These are phyloP conservation scores for Tylopilus sp. DNA, from an alignment of 768 basidiomycete species.

Conservation along the genomic window DNA sequence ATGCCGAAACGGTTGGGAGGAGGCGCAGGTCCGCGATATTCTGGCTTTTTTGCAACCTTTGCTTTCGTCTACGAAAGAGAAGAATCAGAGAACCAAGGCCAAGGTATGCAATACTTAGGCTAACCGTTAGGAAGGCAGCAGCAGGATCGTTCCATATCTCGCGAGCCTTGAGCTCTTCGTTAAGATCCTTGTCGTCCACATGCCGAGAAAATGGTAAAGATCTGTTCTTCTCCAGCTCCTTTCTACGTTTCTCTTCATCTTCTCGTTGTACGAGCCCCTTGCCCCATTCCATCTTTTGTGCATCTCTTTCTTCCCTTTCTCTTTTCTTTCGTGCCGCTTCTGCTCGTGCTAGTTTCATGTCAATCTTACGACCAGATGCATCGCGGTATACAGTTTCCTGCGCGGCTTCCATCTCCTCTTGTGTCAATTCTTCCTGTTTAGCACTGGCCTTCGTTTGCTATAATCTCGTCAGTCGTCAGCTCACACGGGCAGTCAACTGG, in stretches of 20 bases:
- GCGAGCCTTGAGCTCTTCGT: constrained; percentile 76
- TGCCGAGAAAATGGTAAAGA: constrained; percentile 68
- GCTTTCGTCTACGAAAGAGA: constrained; percentile 57
- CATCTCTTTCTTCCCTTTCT: constrained; percentile 81
- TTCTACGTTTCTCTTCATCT: constrained; percentile 63
- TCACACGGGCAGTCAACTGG: not conserved
- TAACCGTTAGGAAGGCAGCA: constrained; percentile 85
- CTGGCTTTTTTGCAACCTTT: constrained; percentile 78
- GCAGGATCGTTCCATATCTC: constrained; percentile 98
- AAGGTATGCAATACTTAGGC: constrained; percentile 19
- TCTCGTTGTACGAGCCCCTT: constrained; percentile 91
- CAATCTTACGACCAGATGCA: constrained; percentile 80
- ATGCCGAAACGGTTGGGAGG: constrained; percentile 96
- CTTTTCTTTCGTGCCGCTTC: constrained; percentile 81
- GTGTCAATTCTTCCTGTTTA: constrained; percentile 36
- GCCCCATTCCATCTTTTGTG: constrained; percentile 95
- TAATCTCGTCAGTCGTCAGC: not conserved
- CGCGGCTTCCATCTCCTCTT: constrained; percentile 52
- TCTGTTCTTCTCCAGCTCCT: constrained; percentile 67
- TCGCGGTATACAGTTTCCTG: constrained; percentile 97
- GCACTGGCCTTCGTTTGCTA: constrained; percentile 41
- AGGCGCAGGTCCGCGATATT: constrained; percentile 82
- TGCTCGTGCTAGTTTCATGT: constrained; percentile 78
- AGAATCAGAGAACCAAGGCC: constrained; percentile 1
- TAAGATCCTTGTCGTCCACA: constrained; percentile 82